Percentiles rank a stretch among this genome's conserved stretches.
Conservation (phyloP, 139 green algal genomes). For the Astrephomene gubernaculifera region DNA sequence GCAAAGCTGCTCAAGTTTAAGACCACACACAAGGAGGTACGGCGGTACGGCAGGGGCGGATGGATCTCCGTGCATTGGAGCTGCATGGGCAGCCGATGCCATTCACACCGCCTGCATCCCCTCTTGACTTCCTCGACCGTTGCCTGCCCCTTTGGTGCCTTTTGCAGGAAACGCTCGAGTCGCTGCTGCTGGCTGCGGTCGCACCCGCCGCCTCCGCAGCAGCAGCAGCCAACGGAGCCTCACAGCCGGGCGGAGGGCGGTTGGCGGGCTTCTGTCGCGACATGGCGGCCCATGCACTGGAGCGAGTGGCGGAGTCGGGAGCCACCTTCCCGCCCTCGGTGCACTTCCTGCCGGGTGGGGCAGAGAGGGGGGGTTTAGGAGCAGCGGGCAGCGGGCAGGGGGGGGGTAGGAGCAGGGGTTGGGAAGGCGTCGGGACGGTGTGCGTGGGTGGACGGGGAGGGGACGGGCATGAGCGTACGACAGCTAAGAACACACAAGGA, state of each 20-base stretch:
- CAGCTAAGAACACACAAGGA: too few species aligned
- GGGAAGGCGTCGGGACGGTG: not conserved
- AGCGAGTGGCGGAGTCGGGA: slow-evolving; percentile 22
- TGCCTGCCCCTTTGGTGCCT: not conserved
- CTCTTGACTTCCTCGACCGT: not conserved
- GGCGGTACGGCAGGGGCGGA: not conserved
- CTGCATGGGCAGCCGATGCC: too few species aligned
- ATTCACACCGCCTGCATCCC: not conserved
- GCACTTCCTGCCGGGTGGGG: slow-evolving; percentile 50
- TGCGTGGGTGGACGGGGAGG: not conserved
- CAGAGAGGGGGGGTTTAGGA: too few species aligned
- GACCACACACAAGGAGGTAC: slow-evolving; percentile 31
- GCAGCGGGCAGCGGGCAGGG: too few species aligned
- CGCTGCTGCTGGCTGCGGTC: not conserved
- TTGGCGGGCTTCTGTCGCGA: slow-evolving; percentile 12
- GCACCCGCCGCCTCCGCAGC: not conserved
- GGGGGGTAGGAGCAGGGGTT: not conserved
- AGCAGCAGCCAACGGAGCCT: too few species aligned
- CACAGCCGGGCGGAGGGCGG: slow-evolving; percentile 2
- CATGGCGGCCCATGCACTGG: slow-evolving; percentile 4
- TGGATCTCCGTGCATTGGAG: too few species aligned
- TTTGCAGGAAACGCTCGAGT: slow-evolving; percentile 23
- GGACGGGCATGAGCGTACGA: too few species aligned
- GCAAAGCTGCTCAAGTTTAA: slow-evolving; percentile 44
- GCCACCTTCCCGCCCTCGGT: slow-evolving; percentile 39